Evolutionary conservation across 257 asterid species (phyloP).

Genomic region (Coffea eugenioides): DNA sequence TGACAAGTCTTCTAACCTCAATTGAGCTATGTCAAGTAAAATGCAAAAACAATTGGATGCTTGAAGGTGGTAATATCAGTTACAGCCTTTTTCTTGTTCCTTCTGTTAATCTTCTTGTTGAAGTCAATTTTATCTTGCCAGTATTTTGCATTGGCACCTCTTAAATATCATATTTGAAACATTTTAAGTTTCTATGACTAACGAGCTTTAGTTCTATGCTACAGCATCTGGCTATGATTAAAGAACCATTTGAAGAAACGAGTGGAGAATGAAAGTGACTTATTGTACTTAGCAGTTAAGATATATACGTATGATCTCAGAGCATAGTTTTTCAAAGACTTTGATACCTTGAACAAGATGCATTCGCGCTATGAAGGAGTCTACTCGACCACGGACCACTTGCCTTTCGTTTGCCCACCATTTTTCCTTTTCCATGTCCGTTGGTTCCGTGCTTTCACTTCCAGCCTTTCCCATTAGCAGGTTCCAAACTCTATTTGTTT

Average conservation of each 20-base stretch:
- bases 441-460: constrained; percentile 50
- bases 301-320: not conserved
- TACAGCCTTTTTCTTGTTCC: not conserved
- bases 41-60: not conserved
- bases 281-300: not conserved
- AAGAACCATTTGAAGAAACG: not conserved
- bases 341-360: constrained; percentile 90
- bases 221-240: not conserved
- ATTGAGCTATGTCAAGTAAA: not conserved
- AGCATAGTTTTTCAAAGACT: not conserved
- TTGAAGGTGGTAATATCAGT: not conserved
- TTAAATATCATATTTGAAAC: not conserved
- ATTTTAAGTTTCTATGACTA: not conserved
- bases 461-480: constrained; percentile 77
- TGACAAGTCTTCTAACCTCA: not conserved
- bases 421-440: constrained; percentile 56
- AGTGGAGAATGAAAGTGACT: not conserved
- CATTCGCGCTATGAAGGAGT: constrained; percentile 89
- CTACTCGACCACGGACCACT: constrained; percentile 75
- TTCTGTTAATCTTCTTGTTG: not conserved
- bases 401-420: constrained; percentile 89
- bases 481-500: constrained; percentile 82
- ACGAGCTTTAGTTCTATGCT: not conserved
- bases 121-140: not conserved
- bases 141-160: not conserved